phyloP scores from a whole-genome alignment of 331 rosid genomes.

The Malus hybrid region DNA sequence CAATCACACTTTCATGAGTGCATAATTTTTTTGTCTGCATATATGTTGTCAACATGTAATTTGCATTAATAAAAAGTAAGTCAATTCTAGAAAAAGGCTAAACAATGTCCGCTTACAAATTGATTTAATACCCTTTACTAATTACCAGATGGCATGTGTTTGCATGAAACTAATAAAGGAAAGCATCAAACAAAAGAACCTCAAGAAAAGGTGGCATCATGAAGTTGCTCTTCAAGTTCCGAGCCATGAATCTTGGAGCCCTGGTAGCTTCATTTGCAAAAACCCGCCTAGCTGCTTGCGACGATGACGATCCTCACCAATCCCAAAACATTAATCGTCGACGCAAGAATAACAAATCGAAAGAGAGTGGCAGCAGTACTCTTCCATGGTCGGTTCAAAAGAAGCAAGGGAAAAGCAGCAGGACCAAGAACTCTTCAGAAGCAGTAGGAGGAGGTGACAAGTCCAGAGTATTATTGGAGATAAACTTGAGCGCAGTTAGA shows the following conservation, averaged over 20 bases:
- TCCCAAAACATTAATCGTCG: background rate
- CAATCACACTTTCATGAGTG: background rate
- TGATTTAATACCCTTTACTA: background rate
- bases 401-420: background rate
- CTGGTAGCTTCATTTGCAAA: constrained; percentile 31
- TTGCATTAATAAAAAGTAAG: too few relatives aligned
- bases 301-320: background rate
- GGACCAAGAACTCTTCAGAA: background rate
- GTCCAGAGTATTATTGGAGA: constrained; percentile 20
- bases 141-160: background rate
- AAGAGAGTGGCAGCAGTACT: background rate
- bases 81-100: too few relatives aligned
- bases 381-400: background rate
- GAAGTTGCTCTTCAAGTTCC: constrained; percentile 39
- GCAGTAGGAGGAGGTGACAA: constrained; percentile 7
- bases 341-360: background rate
- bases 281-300: background rate
- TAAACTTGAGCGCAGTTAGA: constrained; percentile 33
- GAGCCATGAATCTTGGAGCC: constrained; percentile 28
- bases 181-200: constrained; percentile 16
- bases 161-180: constrained; percentile 1
- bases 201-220: constrained; percentile 20
- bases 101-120: background rate
- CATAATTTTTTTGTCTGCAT: too few relatives aligned
- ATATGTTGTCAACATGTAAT: too few relatives aligned